These are phyloP conservation scores for Prunus fruticosa DNA, from an alignment of 306 rosid species.

Conservation along the genomic window DNA sequence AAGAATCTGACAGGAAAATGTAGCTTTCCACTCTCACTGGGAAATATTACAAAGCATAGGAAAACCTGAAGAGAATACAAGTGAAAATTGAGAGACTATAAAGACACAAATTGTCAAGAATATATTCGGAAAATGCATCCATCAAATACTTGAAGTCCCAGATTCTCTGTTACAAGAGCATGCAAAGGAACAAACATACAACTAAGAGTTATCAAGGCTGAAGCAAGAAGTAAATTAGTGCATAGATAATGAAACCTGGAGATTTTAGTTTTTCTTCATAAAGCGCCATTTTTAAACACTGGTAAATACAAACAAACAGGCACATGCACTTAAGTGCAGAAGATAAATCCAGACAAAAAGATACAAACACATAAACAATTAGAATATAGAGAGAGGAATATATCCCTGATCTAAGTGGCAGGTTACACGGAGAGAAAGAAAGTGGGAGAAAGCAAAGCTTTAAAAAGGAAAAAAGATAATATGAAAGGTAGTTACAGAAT, in stretches of 20 bases:
- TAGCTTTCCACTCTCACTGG: neutral
- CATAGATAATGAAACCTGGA: neutral
- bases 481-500: neutral
- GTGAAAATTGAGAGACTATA: neutral
- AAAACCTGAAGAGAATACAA: constrained; percentile 10
- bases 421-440: neutral
- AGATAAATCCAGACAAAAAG: neutral
- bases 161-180: neutral
- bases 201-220: neutral
- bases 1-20: neutral
- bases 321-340: neutral
- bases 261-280: neutral
- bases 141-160: neutral
- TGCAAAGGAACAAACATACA: neutral
- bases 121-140: neutral
- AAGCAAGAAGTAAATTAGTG: neutral
- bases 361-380: neutral
- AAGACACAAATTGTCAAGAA: neutral
- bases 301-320: neutral
- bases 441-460: neutral
- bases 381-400: neutral
- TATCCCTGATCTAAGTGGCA: neutral
- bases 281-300: neutral
- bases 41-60: neutral
- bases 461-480: neutral